Evolutionary conservation across 208 protist species (phyloP), one percentile per base, ranked within the genome.

Genomic region (Naegleria fowleri): DNA sequence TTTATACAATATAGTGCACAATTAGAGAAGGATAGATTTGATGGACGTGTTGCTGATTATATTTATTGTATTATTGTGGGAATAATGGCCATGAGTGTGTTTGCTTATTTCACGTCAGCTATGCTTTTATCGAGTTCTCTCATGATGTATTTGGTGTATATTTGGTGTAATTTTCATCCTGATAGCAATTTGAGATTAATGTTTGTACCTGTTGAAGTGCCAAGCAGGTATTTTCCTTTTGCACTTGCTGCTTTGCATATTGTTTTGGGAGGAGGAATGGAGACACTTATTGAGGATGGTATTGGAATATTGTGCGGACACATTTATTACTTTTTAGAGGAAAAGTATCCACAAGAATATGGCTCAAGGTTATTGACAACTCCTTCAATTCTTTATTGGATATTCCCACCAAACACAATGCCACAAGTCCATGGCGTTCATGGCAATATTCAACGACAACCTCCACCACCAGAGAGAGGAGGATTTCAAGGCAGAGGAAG

Each of bases 231-330:
- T 4, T 89, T 89, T 29, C 86, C 86, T 19, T 89, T 39, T 39
- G 86, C 86, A 22, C 39, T 89, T 2, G 16, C 41, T 16, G 29
- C 19, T 25, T 67, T 89, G 6, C 86, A 89, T 89, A n/a, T 67
- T 67, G 15, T 89, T 5, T 11, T 89, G 5, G 86, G 86, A 41
- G 86, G n/a, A 19, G 16, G 29, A 79, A 79, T 79, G 5, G 29
- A 36, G 9, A 67, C 33, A 16, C 11, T 38, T 1, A 58, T 58
- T n/a, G 43, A 38, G 3, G 86, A 89, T 89, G 9, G 22, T 33
- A 75, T 89, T 67, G 86, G 86, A n/a, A 89, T 89, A 41, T 9
- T 89, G 5, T n/a, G 22, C 40, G 86, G 86, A 19, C 86, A 89
- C 39, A 15, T 67, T 16, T 89, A 67, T 67, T 67, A 89, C 22